Base-by-base conservation (phyloP, 306 rosid species). In the Rubus parviflorus region DNA sequence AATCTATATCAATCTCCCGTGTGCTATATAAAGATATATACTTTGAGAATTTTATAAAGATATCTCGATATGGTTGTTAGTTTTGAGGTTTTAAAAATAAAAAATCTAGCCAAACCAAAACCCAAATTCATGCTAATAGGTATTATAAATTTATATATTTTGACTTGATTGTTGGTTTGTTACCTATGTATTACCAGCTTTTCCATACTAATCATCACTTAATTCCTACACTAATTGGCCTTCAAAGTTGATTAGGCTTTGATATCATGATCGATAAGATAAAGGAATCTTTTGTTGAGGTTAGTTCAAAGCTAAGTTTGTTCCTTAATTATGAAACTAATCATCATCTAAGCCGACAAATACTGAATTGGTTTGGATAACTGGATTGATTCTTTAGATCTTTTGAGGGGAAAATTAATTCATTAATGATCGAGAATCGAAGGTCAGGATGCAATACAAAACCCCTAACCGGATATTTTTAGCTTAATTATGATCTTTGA, bases 131-230 rank as follows among this genome's bases (percentile, higher is more conserved):
- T 15, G 68, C 46, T 63, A 37, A 35, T 63, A 37, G 5, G 6
- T 63, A 30, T 35, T 30, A 23, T 60, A 60, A 60, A 11, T 60
- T 25, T 60, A 12, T 60, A 15, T 13, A 25, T 58, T 22, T 11
- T 58, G 64, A 23, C 64, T 58, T 58, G 64, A n/a, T n/a, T n/a
- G n/a, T n/a, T n/a, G n/a, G n/a, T n/a, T 58, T 58, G 38, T 58
- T n/a, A n/a, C n/a, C n/a, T n/a, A n/a, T n/a, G n/a, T n/a, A n/a
- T n/a, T n/a, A n/a, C n/a, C n/a, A n/a, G n/a, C 25, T 22, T 58
- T 11, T 23, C 16, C 38, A 58, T 22, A 7, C 23, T 58, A 58
- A 58, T 23, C 16, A 23, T 60, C 40, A 60, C 40, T 60, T 10
- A 60, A 60, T 60, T 60, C 16, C 65, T 60, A 40, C 13, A 35